Conservation (phyloP, 192 early-diverging fungal species). For the Coemansia sp. region DNA sequence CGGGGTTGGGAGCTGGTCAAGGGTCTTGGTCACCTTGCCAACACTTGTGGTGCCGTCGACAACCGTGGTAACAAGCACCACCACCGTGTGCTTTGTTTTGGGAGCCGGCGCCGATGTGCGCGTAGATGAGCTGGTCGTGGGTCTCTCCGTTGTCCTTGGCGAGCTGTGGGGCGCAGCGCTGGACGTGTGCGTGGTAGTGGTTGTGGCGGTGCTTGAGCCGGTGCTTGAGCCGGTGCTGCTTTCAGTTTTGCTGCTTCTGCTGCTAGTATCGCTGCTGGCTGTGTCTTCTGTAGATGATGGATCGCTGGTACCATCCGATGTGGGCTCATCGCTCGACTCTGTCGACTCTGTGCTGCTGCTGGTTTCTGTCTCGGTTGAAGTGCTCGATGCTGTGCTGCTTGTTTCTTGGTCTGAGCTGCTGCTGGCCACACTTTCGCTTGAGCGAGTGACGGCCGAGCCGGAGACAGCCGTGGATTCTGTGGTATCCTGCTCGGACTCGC, state of each 20-base stretch:
- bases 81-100: constrained; percentile 24
- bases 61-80: constrained; percentile 27
- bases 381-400: not conserved
- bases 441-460: too few relatives aligned
- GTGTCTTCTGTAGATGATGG: not conserved
- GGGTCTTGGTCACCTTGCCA: constrained; percentile 20
- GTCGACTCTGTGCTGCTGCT: not conserved
- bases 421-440: not conserved
- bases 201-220: too few relatives aligned
- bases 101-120: not conserved
- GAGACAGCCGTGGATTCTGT: not conserved
- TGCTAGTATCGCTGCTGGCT: not conserved
- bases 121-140: not conserved
- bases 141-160: not conserved
- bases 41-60: constrained; percentile 26
- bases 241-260: too few relatives aligned
- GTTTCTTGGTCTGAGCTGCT: not conserved
- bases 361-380: not conserved
- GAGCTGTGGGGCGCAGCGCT: not conserved
- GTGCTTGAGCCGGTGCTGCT: too few relatives aligned
- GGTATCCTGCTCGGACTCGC: not conserved
- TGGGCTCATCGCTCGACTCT: not conserved
- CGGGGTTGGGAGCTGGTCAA: not conserved
- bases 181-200: too few relatives aligned
- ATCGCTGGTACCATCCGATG: not conserved